Conservation (phyloP, 2,329 filamentous ascomycete genomes). For the Mycocentrospora acerina region DNA sequence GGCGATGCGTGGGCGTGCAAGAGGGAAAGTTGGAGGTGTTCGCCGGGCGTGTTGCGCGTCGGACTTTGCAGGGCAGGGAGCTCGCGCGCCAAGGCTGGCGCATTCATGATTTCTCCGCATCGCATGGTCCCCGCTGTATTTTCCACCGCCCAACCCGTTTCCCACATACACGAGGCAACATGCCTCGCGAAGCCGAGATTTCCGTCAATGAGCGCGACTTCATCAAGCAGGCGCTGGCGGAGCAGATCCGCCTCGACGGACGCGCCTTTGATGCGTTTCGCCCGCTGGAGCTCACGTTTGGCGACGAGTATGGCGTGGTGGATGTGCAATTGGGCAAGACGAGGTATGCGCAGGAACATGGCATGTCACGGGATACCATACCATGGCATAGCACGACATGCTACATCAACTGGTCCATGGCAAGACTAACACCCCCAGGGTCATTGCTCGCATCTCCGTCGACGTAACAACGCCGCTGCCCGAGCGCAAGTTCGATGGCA, state of each 20-base stretch:
- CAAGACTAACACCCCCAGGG: constrained; percentile 52
- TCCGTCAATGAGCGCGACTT: constrained; percentile 89
- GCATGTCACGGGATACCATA: background rate
- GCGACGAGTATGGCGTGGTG: constrained; percentile 86
- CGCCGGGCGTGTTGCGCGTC: background rate
- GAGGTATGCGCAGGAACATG: constrained; percentile 58
- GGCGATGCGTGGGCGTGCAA: too few relatives aligned
- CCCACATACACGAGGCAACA: constrained; percentile 45
- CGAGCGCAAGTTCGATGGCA: constrained; percentile 91
- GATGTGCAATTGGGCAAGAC: constrained; percentile 90
- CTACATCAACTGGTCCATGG: too few relatives aligned
- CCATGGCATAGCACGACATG: too few relatives aligned
- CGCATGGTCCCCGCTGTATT: constrained; percentile 28
- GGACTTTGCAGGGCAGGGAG: too few relatives aligned
- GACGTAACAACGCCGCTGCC: constrained; percentile 83
- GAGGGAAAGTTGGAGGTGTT: too few relatives aligned
- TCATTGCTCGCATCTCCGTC: constrained; percentile 81
- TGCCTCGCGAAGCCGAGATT: constrained; percentile 91
- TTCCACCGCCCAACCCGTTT: constrained; percentile 10
- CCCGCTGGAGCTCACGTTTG: constrained; percentile 75
- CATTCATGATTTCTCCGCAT: constrained; percentile 18
- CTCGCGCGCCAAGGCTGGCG: constrained; percentile 15
- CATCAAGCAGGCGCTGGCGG: constrained; percentile 76
- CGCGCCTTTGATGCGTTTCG: constrained; percentile 80
- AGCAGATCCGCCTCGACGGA: constrained; percentile 81